phyloP scores from a whole-genome alignment of 441 rosid species.

The Iberis amara region DNA sequence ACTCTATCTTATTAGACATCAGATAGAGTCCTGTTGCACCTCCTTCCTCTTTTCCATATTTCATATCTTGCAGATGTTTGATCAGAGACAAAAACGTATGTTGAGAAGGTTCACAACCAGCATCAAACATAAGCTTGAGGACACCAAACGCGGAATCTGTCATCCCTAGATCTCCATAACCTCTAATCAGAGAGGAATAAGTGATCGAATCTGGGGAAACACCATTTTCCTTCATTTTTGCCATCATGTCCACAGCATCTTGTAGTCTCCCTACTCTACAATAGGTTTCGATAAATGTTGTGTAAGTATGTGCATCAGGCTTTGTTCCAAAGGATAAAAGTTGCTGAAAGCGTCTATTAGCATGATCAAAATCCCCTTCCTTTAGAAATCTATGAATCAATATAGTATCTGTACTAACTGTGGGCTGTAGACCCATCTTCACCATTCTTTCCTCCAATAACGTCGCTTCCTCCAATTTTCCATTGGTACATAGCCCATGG shows the following conservation, averaged over 20 bases:
- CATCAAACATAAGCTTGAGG: slow-evolving; percentile 61
- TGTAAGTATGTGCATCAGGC: slow-evolving; percentile 65
- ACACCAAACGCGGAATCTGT: slow-evolving; percentile 59
- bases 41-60: slow-evolving; percentile 31
- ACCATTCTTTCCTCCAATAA: slow-evolving; percentile 45
- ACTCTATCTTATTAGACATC: slow-evolving; percentile 29
- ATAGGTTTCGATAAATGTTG: slow-evolving; percentile 55
- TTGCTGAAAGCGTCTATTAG: slow-evolving; percentile 40
- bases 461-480: slow-evolving; percentile 41
- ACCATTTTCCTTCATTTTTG: slow-evolving; percentile 53
- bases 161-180: slow-evolving; percentile 51
- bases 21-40: slow-evolving; percentile 26
- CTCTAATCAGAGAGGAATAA: slow-evolving; percentile 53
- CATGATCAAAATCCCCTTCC: slow-evolving; percentile 55
- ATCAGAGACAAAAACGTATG: slow-evolving; percentile 53
- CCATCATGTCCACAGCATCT: slow-evolving; percentile 58
- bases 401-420: slow-evolving; percentile 54
- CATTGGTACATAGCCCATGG: slow-evolving; percentile 55
- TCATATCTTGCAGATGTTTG: slow-evolving; percentile 44
- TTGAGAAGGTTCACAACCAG: slow-evolving; percentile 68
- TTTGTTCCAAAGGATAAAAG: slow-evolving; percentile 47
- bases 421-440: slow-evolving; percentile 41
- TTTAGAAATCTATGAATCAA: slow-evolving; percentile 51
- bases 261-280: slow-evolving; percentile 51
- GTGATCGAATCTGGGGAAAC: slow-evolving; percentile 54